phyloP scores from a whole-genome alignment of 1,139 yeast species.

The Kodamaea fungicola region DNA sequence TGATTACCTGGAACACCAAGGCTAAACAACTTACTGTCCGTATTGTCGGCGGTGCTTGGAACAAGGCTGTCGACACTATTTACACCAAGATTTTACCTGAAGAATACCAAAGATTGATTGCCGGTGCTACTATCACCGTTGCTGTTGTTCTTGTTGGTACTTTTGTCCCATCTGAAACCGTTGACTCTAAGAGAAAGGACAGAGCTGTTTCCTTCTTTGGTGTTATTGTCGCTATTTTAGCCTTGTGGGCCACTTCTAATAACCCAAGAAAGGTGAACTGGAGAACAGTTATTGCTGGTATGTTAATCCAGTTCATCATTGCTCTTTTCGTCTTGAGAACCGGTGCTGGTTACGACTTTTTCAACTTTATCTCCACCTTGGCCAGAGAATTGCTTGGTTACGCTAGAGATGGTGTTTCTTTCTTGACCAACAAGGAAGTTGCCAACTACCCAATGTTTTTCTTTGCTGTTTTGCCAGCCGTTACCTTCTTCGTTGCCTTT shows the following conservation, averaged over 20 bases:
- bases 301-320: constrained; percentile 58
- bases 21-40: constrained; percentile 31
- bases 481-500: constrained; percentile 61
- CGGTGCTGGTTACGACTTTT: constrained; percentile 58
- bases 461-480: constrained; percentile 60
- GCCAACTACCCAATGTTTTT: constrained; percentile 48
- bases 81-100: constrained; percentile 35
- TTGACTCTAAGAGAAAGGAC: constrained; percentile 46
- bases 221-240: constrained; percentile 44
- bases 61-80: constrained; percentile 33
- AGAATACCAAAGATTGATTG: constrained; percentile 36
- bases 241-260: constrained; percentile 46
- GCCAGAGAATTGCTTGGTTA: constrained; percentile 61
- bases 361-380: constrained; percentile 58
- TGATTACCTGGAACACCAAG: constrained; percentile 52
- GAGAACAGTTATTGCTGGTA: constrained; percentile 63
- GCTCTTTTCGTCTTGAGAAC: constrained; percentile 65
- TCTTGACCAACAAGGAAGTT: constrained; percentile 44
- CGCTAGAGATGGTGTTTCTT: constrained; percentile 62
- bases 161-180: constrained; percentile 52
- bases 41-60: constrained; percentile 38
- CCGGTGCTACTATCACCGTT: constrained; percentile 45
- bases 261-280: constrained; percentile 49
- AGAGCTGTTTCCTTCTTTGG: constrained; percentile 64
- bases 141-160: constrained; percentile 53